A percentile compares a stretch with the other conserved stretches of the same genome.
phyloP scores from a whole-genome alignment of 73 alveolate genomes.

The Blepharisma stoltei region DNA sequence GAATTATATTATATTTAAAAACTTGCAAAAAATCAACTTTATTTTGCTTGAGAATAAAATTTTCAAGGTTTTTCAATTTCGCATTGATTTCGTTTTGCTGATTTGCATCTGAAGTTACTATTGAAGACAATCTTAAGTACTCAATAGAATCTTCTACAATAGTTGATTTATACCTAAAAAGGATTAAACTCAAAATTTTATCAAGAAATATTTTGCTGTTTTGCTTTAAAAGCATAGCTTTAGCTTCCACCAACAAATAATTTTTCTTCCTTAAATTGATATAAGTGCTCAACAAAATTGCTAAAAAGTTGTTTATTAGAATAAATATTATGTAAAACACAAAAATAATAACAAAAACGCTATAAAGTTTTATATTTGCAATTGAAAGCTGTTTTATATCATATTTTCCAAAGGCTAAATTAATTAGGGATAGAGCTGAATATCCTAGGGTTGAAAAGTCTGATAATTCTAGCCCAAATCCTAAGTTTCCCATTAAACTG shows the following conservation, averaged over 20 bases:
- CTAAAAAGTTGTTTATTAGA: background rate
- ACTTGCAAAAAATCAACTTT: slow-evolving; percentile 33
- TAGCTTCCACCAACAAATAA: slow-evolving; percentile 56
- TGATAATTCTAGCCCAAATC: background rate
- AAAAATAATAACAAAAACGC: background rate
- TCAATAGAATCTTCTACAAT: background rate
- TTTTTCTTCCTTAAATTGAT: background rate
- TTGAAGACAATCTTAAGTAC: background rate
- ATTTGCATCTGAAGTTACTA: background rate
- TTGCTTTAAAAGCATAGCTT: slow-evolving; percentile 47
- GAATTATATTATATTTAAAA: slow-evolving; percentile 28
- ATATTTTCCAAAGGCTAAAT: background rate
- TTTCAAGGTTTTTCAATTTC: background rate
- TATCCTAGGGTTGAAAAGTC: background rate
- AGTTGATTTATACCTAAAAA: background rate
- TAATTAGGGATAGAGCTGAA: background rate
- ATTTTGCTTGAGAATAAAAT: background rate
- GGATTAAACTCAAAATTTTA: background rate
- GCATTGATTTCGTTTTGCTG: background rate
- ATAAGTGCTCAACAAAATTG: slow-evolving; percentile 21
- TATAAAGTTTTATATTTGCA: background rate
- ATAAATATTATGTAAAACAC: slow-evolving; percentile 1
- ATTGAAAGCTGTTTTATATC: background rate
- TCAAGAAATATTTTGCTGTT: slow-evolving; percentile 37
- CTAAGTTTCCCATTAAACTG: background rate